These are phyloP conservation scores for Boeremia exigua DNA, from an alignment of 2,329 filamentous ascomycete genomes.

Conservation along the genomic window DNA sequence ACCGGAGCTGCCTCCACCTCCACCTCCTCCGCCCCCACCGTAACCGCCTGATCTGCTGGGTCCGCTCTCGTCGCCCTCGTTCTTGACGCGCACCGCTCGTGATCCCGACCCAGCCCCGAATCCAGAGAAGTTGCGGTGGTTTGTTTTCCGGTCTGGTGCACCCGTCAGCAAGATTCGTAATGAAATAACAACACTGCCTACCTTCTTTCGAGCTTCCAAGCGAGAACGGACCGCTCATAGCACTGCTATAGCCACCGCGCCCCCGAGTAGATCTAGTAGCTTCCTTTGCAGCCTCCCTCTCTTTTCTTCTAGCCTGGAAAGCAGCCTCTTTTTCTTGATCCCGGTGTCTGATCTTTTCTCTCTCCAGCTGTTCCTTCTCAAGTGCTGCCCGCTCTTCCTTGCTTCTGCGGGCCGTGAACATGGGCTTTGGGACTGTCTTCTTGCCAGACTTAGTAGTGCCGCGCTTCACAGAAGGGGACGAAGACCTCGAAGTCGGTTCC, in stretches of 20 bases:
- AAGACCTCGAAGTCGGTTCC: slow-evolving; percentile 38
- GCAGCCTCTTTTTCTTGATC: slow-evolving; percentile 38
- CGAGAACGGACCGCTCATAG: slow-evolving; percentile 53
- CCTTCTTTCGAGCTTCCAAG: slow-evolving; percentile 37
- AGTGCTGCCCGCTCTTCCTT: slow-evolving; percentile 53
- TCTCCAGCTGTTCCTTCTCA: slow-evolving; percentile 48
- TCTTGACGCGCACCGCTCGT: slow-evolving; percentile 39
- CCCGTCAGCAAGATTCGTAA: slow-evolving; percentile 7
- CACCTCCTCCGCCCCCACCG: slow-evolving; percentile 15
- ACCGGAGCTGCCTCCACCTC: slow-evolving; percentile 21
- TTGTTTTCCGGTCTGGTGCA: slow-evolving; percentile 30
- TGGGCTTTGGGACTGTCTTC: slow-evolving; percentile 45
- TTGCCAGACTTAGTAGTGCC: slow-evolving; percentile 36
- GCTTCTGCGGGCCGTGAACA: slow-evolving; percentile 53
- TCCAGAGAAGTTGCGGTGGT: slow-evolving; percentile 28
- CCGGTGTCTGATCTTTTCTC: slow-evolving; percentile 47
- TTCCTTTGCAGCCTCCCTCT: slow-evolving; percentile 26
- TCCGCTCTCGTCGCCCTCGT: slow-evolving; percentile 36
- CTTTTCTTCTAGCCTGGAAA: slow-evolving; percentile 21
- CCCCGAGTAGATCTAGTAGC: slow-evolving; percentile 36
- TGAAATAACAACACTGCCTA: slow-evolving; percentile 7
- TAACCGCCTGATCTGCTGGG: slow-evolving; percentile 24
- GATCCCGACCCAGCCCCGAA: slow-evolving; percentile 39
- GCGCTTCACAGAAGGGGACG: slow-evolving; percentile 39
- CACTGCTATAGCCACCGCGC: slow-evolving; percentile 53